A percentile compares a stretch with the other conserved stretches of the same genome.
phyloP scores from a whole-genome alignment of 306 rosid genomes.

The Betula pendula region DNA sequence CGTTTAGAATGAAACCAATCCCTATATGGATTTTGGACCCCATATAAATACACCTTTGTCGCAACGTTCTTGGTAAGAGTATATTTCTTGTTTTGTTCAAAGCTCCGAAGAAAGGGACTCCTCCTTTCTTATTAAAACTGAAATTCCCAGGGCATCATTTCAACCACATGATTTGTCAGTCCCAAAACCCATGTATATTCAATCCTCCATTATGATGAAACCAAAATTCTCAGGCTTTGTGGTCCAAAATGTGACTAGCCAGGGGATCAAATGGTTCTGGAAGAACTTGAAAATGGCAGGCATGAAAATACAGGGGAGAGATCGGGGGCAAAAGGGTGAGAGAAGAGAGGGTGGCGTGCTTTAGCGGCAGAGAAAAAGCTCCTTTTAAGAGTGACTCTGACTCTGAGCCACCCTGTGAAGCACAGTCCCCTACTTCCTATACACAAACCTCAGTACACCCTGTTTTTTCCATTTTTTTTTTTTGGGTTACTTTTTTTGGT shows the following conservation, averaged over 20 bases:
- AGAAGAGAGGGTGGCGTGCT: conserved; percentile 50
- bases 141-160: background rate
- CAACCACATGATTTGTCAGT: background rate
- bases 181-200: background rate
- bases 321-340: conserved; percentile 40
- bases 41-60: background rate
- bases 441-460: conserved; percentile 24
- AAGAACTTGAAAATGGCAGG: background rate
- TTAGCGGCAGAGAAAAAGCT: conserved; percentile 43
- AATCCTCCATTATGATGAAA: background rate
- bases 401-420: conserved; percentile 50
- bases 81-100: background rate
- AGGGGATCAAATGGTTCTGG: no score
- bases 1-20: no score
- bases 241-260: background rate
- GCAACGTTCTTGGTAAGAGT: background rate
- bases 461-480: conserved; percentile 23
- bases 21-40: background rate
- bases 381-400: conserved; percentile 9
- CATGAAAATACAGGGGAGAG: background rate
- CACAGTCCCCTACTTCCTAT: conserved; percentile 61
- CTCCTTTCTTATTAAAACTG: background rate
- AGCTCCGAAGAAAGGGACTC: background rate
- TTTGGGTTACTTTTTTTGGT: background rate
- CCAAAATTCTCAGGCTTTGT: background rate